Conservation (phyloP, 2,329 filamentous ascomycete genomes). For the Clarireedia homoeocarpa region DNA sequence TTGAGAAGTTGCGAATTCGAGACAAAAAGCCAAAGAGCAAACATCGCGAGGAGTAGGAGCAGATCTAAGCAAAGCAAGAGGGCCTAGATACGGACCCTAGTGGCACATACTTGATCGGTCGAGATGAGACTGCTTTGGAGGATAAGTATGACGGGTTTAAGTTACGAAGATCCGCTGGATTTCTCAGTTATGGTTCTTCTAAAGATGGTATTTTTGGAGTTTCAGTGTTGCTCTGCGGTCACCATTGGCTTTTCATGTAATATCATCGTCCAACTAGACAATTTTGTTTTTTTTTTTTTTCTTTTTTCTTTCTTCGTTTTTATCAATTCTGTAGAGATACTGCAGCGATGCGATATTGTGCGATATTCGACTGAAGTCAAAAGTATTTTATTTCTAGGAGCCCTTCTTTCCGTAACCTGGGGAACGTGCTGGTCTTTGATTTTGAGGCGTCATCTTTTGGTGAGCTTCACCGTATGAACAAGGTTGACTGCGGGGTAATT, state of each 20-base stretch:
- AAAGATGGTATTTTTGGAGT: neutral
- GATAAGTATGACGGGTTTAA: constrained; percentile 12
- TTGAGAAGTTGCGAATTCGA: constrained; percentile 49
- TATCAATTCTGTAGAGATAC: neutral
- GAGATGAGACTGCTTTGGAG: neutral
- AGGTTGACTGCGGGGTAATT: too few relatives aligned
- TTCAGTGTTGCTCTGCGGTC: neutral
- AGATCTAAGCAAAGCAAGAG: constrained; percentile 1
- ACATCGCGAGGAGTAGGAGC: constrained; percentile 45
- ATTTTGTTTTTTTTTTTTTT: too few relatives aligned
- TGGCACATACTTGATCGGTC: neutral
- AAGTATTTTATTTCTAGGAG: neutral
- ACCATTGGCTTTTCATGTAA: too few relatives aligned
- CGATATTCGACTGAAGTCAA: neutral
- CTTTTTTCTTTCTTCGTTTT: too few relatives aligned
- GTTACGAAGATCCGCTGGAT: neutral
- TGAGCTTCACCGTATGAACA: too few relatives aligned
- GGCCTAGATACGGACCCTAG: constrained; percentile 1
- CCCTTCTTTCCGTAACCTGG: too few relatives aligned
- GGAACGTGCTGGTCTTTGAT: too few relatives aligned
- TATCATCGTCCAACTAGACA: neutral
- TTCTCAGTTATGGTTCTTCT: neutral
- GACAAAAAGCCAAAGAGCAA: constrained; percentile 44
- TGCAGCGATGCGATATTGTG: neutral
- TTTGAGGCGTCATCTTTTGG: too few relatives aligned